These are phyloP conservation scores for Euphorbia pulcherrima DNA, from an alignment of 345 rosid genomes.

Conservation along the genomic window DNA sequence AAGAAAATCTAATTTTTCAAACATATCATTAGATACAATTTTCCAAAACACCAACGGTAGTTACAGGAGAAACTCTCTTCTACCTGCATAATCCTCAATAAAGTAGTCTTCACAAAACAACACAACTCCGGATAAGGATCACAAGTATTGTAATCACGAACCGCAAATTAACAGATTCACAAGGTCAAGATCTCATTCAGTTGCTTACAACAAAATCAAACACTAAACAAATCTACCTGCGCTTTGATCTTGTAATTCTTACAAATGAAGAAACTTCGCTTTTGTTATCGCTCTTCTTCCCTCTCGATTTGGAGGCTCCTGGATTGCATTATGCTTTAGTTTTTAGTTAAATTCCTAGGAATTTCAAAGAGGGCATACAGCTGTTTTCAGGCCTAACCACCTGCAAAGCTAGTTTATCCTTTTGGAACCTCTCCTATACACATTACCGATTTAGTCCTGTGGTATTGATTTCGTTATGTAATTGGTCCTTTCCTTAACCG, in stretches of 20 bases:
- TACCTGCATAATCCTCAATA: constrained; percentile 7
- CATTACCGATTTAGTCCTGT: no score
- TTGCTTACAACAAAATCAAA: background rate
- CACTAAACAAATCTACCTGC: constrained; percentile 12
- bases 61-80: constrained; percentile 6
- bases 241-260: constrained; percentile 29
- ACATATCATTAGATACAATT: no score
- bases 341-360: no score
- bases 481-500: no score
- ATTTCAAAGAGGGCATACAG: no score
- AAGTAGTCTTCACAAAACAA: background rate
- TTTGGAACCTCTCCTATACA: no score
- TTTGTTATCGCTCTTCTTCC: constrained; percentile 24
- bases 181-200: background rate
- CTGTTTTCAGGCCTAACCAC: no score
- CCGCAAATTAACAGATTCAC: background rate
- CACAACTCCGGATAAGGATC: background rate
- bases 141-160: background rate
- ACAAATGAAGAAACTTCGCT: constrained; percentile 25
- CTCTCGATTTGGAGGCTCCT: constrained; percentile 31
- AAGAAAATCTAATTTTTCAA: no score
- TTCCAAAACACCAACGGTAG: background rate
- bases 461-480: no score
- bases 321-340: constrained; percentile 14
- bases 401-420: no score